Evolutionary conservation across 2,329 filamentous ascomycete species (phyloP).

Genomic region (Cercospora canescens): DNA sequence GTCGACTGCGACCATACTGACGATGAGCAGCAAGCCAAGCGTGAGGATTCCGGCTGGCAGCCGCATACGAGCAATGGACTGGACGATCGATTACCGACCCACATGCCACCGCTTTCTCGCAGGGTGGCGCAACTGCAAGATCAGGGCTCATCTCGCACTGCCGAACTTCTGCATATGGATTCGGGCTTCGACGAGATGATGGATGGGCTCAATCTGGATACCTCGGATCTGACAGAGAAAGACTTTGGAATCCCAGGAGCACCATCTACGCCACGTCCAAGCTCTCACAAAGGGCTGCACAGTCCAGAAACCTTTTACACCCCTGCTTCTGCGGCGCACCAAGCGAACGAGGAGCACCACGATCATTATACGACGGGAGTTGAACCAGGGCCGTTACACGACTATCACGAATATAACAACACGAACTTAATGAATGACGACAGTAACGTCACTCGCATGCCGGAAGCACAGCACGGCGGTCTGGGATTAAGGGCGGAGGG

Average conservation of each 20-base stretch:
- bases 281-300: conserved; percentile 1
- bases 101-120: background rate
- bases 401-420: background rate
- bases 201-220: conserved; percentile 11
- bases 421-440: conserved; percentile 20
- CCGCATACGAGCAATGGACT: background rate
- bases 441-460: conserved; percentile 21
- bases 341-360: background rate
- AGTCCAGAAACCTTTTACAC: conserved; percentile 10
- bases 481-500: background rate
- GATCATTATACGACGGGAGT: background rate
- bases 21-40: conserved; percentile 7
- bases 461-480: conserved; percentile 16
- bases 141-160: background rate
- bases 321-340: background rate
- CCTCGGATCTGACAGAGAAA: background rate
- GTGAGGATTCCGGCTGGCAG: background rate
- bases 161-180: conserved; percentile 35
- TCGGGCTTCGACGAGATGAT: conserved; percentile 48
- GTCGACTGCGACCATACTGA: conserved; percentile 4
- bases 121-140: background rate
- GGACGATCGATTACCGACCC: background rate
- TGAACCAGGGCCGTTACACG: background rate
- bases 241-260: background rate
- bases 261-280: conserved; percentile 5